Evolutionary conservation across 2,329 filamentous ascomycete species (phyloP).

Genomic region (Diplodia intermedia): DNA sequence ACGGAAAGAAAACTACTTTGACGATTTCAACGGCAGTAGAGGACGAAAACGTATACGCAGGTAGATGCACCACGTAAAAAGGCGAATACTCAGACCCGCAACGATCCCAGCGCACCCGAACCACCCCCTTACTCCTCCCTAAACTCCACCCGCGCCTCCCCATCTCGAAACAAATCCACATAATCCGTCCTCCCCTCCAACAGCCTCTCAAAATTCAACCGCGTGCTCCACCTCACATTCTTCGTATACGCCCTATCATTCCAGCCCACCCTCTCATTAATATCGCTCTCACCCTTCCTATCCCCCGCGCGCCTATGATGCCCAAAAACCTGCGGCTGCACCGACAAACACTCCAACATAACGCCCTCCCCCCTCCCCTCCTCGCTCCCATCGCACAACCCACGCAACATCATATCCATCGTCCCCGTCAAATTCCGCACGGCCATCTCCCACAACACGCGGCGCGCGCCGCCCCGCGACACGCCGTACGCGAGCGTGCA

Average conservation of each 20-base stretch:
- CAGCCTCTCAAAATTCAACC: conserved; percentile 37
- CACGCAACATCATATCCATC: conserved; percentile 45
- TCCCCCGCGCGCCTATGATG: conserved; percentile 36
- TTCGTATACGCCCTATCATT: conserved; percentile 35
- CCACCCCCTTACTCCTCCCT: too few species aligned
- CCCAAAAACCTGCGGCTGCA: conserved; percentile 40
- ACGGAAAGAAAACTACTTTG: too few species aligned
- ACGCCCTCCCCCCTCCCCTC: conserved; percentile 28
- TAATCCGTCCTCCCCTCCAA: conserved; percentile 36
- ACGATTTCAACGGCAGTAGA: too few species aligned
- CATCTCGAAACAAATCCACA: conserved; percentile 22
- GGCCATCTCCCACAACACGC: conserved; percentile 41
- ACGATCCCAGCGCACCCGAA: too few species aligned
- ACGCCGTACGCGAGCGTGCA: conserved; percentile 35
- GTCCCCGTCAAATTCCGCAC: conserved; percentile 38
- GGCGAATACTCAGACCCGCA: too few species aligned
- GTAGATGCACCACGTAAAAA: too few species aligned
- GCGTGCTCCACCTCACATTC: conserved; percentile 40
- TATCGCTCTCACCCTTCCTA: conserved; percentile 36
- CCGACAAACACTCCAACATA: conserved; percentile 38
- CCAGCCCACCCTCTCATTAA: conserved; percentile 36
- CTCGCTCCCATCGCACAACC: conserved; percentile 41
- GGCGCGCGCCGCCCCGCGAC: conserved; percentile 37
- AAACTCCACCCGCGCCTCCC: background rate
- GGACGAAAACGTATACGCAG: too few species aligned